A percentile compares a stretch with the other conserved stretches of the same genome.
phyloP scores from a whole-genome alignment of 208 protist species.

The Tritrichomonas musculus region DNA sequence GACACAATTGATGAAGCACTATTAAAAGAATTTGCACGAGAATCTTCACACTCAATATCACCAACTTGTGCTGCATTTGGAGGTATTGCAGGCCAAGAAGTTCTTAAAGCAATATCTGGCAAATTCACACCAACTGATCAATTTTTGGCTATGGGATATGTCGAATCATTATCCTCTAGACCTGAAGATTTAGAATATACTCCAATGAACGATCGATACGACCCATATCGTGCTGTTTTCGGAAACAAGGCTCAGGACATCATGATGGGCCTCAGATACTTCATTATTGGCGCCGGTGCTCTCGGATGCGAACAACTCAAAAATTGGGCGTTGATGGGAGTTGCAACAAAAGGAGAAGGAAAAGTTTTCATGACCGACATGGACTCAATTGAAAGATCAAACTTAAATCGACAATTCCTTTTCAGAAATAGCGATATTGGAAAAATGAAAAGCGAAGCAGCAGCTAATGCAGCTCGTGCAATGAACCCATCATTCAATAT shows the following conservation, averaged over 20 bases:
- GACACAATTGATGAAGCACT: not conserved
- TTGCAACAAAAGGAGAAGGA: constrained; percentile 48
- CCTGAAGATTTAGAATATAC: not conserved
- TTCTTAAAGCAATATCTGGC: constrained; percentile 56
- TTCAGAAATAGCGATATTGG: constrained; percentile 89
- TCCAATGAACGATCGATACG: constrained; percentile 66
- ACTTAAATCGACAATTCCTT: constrained; percentile 90
- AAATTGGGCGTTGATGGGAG: constrained; percentile 93
- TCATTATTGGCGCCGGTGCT: too few relatives aligned
- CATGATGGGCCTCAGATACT: constrained; percentile 64
- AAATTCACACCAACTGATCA: constrained; percentile 64
- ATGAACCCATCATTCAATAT: constrained; percentile 79
- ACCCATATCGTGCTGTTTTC: constrained; percentile 81
- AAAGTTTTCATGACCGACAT: constrained; percentile 84
- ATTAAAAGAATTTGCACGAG: not conserved
- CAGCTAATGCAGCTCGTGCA: constrained; percentile 79
- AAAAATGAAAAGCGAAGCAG: too few relatives aligned
- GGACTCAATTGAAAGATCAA: constrained; percentile 87
- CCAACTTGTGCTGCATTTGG: constrained; percentile 54
- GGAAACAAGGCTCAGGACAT: constrained; percentile 73
- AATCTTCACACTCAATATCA: constrained; percentile 8
- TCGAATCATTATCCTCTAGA: not conserved
- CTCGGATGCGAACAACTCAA: constrained; percentile 97
- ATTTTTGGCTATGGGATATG: not conserved
- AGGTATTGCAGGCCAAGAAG: too few relatives aligned